Base-by-base conservation (phyloP, 179 eudicot species). In the Heliamphora pulchella region DNA sequence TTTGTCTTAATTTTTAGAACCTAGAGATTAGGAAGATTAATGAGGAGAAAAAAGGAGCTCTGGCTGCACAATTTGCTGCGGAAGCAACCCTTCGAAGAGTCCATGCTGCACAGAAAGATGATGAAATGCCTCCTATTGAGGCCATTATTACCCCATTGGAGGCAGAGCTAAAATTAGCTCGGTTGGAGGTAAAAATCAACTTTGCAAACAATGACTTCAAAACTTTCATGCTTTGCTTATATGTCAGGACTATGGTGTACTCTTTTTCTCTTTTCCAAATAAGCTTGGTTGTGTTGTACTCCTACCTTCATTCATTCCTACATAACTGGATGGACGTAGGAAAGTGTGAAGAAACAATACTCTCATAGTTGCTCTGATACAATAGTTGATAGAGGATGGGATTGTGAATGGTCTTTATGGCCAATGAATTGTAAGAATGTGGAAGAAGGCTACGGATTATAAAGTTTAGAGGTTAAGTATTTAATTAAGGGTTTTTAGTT, bases 41-140 rank as follows among this genome's bases (percentile, higher is more conserved):
- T 68, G 90, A 91, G 65, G 92, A 91, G 86, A 91, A 88, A 80
- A 89, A 83, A 75, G 83, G 85, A 55, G 87, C 92, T 70, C 81
- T 91, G 83, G 88, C 90, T 43, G 92, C 91, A 76, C 94, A 89
- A 80, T 91, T 87, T 87, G 94, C 94, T 61, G 94, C 94, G 41
- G 92, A 91, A 81, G 94, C 92, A 70, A 91, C 94, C 41, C 92
- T 89, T 76, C 84, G 94, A 81, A 86, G 94, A 78, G 92, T 91
- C 71, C 94, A 91, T 79, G 91, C 90, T 74, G 89, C 89, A 6
- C 94, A 91, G 75, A 91, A 88, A 81, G 94, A 91, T 57, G 90
- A 91, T 65, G 90, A 89, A 51, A 88, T 89, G 90, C 92, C 90
- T 20, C 94, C 92, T 14, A 88, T 91, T 74, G 94, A 91, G 81